Evolutionary conservation across 108 stramenopile genomes (phyloP), one percentile per base, ranked within the genome.

Genomic region (Chaetoceros tenuissimus): DNA sequence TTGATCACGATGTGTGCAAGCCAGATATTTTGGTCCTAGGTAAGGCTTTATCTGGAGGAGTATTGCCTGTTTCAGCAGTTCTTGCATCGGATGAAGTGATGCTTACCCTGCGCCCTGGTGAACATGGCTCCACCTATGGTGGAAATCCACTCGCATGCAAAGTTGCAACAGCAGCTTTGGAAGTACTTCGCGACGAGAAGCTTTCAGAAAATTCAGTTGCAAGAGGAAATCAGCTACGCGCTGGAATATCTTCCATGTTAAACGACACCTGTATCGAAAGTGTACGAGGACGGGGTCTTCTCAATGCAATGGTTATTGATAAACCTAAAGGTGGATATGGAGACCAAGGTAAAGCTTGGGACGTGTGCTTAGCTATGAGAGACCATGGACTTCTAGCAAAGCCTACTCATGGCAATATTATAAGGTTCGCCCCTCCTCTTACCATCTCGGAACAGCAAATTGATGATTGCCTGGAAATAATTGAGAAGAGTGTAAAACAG

Each of bases 91-190:
- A 96, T 53, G 99, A 98, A 80, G 87, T 99, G 31, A 98, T 99
- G 94, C 73, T 95, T 40, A 89, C 87, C 34, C 72, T 99, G 51
- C 87, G 93, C 48, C 99, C 97, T 19, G 99, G 99, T 25, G 92
- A 99, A 71, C 99, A 99, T 64, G 99, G 99, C 31, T 95, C 94
- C 16, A 99, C 99, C 8, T 99, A 98, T 68, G 99, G 97, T 26
- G 99, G 99, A 8, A 99, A 98, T 66, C 99, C 99, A 2, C 67
- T 99, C 63, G 97, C 97, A n/a, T 98, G 97, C 78, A 79, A 78
- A 58, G 97, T 99, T 28, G 97, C 97, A 21, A 93, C 67, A 56
- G 96, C 96, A 17, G 97, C 99, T 2, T 73, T 99, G 34, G 80
- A 96, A 62, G 94, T 96, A 0, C 60, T 99, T 22, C 63, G 89